These are phyloP conservation scores for Musa beccarii DNA, from an alignment of 176 grass and related monocot species.

Conservation along the genomic window DNA sequence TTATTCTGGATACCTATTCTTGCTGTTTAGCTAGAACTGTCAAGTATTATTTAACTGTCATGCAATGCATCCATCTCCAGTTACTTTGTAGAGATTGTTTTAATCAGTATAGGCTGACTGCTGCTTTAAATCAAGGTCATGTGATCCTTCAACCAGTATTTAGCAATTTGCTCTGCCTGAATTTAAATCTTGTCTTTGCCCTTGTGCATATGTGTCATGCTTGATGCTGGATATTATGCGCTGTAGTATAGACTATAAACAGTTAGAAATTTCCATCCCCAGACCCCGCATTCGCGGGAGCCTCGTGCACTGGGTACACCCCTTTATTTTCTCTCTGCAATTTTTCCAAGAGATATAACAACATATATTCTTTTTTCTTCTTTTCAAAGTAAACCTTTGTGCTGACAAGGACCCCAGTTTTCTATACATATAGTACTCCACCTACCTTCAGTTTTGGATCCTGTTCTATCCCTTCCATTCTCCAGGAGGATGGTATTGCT, in stretches of 20 bases:
- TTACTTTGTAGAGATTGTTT: not conserved
- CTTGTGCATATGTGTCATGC: not conserved
- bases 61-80: no score
- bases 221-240: not conserved
- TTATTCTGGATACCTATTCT: no score
- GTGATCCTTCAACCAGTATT: no score
- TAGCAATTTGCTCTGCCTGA: not conserved
- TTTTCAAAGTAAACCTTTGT: not conserved
- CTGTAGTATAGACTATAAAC: no score
- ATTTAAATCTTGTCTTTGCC: not conserved
- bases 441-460: not conserved
- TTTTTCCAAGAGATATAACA: not conserved
- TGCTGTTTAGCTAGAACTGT: no score
- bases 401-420: not conserved
- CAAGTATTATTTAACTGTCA: no score
- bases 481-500: no score
- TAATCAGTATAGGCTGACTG: not conserved
- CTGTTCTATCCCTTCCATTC: not conserved
- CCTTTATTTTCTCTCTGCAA: not conserved
- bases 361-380: not conserved
- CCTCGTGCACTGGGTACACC: no score
- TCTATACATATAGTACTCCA: not conserved
- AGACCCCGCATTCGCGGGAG: no score
- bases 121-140: not conserved
- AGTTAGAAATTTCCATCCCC: no score